Evolutionary conservation across 1,139 yeast species (phyloP).

Genomic region (Suhomyces panamericanus): DNA sequence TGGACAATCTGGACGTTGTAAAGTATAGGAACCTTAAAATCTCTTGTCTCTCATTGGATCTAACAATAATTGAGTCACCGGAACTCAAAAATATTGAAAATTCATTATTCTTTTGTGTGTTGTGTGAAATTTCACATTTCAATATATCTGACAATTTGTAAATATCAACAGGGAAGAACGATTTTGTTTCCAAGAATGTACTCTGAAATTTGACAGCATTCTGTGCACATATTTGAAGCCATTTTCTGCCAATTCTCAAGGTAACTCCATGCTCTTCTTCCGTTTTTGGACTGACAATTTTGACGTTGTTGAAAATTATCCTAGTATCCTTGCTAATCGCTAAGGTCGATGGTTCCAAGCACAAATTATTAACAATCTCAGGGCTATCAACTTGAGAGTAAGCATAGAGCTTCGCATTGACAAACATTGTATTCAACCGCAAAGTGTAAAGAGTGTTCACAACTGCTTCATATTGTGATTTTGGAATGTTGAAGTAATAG

Average conservation of each 20-base stretch:
- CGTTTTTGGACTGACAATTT: conserved; percentile 42
- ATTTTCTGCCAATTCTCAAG: conserved; percentile 69
- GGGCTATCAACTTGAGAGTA: conserved; percentile 51
- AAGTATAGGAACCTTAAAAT: conserved; percentile 69
- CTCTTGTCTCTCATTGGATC: conserved; percentile 64
- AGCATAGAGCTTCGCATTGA: conserved; percentile 29
- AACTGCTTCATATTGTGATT: conserved; percentile 38
- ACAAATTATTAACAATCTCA: conserved; percentile 48
- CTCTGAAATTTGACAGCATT: conserved; percentile 27
- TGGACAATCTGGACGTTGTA: conserved; percentile 55
- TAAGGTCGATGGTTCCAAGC: conserved; percentile 45
- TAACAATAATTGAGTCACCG: conserved; percentile 48
- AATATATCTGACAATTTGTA: conserved; percentile 51
- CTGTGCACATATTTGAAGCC: conserved; percentile 56
- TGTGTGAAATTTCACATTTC: conserved; percentile 50
- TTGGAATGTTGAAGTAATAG: conserved; percentile 63
- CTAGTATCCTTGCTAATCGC: conserved; percentile 53
- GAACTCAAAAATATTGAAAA: conserved; percentile 57
- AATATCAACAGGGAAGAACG: conserved; percentile 53
- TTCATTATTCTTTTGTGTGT: conserved; percentile 30
- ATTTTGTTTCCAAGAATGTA: conserved; percentile 26
- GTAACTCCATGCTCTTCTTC: conserved; percentile 49
- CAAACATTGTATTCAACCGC: conserved; percentile 18
- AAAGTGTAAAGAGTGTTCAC: conserved; percentile 24
- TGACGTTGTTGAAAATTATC: conserved; percentile 60